Evolutionary conservation across 2,329 filamentous ascomycete species (phyloP), one percentile per base, ranked within the genome.

Genomic region (Diaporthe citrichinensis): DNA sequence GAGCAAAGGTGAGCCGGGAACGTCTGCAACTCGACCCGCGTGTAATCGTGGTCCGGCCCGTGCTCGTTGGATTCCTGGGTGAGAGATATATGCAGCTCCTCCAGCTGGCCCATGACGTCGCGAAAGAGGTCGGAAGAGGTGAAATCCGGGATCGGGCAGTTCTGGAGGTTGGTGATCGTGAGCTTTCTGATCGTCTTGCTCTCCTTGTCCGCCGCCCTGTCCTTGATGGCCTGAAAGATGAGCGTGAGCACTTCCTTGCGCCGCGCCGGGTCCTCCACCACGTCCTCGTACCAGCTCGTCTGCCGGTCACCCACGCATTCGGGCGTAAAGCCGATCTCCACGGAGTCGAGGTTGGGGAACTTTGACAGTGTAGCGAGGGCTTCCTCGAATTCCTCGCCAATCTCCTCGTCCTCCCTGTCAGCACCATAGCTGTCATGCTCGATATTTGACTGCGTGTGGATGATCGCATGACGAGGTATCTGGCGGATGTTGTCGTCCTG

Each of bases 61-160:
- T 23, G n/a, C 7, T 49, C n/a, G 12, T 68, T 68, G 36, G 0
- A 53, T 10, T 75, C 59, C 34, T 69, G 69, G 20, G 31, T 28
- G 31, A 73, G 34, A 8, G 39, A n/a, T 14, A 73, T 15, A 12
- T 75, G 74, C 34, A 75, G 44, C 25, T 73, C 74, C 25, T 75
- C 49, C 34, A 75, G 41, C 31, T 68, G 36, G 28, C 61, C 31
- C 71, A 75, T 75, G 20, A 73, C 53, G 8, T 58, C 41, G 7
- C 51, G 51, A 23, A 75, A 75, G 15, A 73, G 59, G 57, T 59
- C 74, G 14, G 74, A 73, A 17, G 28, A 36, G 15, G 74, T 75
- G 41, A 75, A 46, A 7, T 61, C 53, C 3, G 59, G 74, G 14
- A 75, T 31, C 12, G 69, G 69, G 51, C 44, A 67, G 6, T 73